Evolutionary conservation across 495 filamentous ascomycete species (phyloP), one percentile per base, ranked within the genome.

Genomic region (Aspergillus steynii): DNA sequence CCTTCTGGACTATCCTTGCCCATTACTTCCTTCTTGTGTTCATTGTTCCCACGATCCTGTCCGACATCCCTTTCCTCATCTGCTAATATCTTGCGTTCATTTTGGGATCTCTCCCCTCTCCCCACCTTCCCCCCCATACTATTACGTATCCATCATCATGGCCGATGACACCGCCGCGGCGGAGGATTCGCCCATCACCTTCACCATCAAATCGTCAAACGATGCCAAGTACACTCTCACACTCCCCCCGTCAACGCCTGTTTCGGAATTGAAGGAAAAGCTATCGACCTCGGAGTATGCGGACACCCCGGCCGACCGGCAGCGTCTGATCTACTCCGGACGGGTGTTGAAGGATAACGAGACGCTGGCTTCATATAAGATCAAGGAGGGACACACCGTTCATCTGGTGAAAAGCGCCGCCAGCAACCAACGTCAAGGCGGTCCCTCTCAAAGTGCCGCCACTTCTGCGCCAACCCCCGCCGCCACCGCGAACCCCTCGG

Each of bases 311-410:
- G 82, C 86, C 29, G 95, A 94, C 64, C 85, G 90, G 53, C 93
- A 97, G 74, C 91, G 96, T 50, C 81, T 99, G 64, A 99, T 99
- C 74, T 98, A 98, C 76, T 97, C 94, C 6, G 96, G 96, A 29
- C 87, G 93, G 61, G 93, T 99, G 26, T 83, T 99, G 75, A 99
- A 97, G 77, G 91, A 99, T 70, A 85, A 86, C 47, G 93, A 98
- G 62, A 89, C 89, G 0, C 74, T 99, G 49, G 86, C 80, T 56
- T 83, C 86, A 28, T 96, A 96, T 77, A 99, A 97, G 77, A 91
- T 99, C 74, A 96, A 97, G 76, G 85, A 91, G 58, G 89, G 91
- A n/a, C 92, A 97, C 69, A 97, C 95, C 8, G 86, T 98, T 61
- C 96, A 99, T 74, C 82, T 99, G 68, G 96, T 99, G 58, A 96